phyloP scores from a whole-genome alignment of 768 basidiomycete species.

The Gymnopilus dilepis region DNA sequence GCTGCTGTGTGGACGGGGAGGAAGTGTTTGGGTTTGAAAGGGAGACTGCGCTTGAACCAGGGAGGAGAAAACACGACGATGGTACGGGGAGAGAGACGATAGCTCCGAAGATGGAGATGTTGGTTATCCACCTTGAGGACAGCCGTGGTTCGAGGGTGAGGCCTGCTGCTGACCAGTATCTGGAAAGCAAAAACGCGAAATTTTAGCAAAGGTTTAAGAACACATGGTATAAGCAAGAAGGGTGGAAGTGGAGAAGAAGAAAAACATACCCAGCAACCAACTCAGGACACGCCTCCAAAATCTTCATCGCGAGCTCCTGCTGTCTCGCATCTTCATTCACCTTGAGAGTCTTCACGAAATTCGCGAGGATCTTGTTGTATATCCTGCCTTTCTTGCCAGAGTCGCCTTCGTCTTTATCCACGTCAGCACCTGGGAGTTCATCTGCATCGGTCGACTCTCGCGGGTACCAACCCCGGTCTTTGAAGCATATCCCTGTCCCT shows the following conservation, averaged over 20 bases:
- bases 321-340: slow-evolving; percentile 90
- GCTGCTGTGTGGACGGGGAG: slow-evolving; percentile 39
- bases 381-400: slow-evolving; percentile 45
- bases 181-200: too few species aligned
- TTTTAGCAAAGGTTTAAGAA: too few species aligned
- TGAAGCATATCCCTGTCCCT: slow-evolving; percentile 86
- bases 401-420: neutral
- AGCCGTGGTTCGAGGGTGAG: slow-evolving; percentile 86
- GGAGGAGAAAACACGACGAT: slow-evolving; percentile 60
- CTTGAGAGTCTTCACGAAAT: slow-evolving; percentile 74
- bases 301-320: slow-evolving; percentile 82
- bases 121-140: slow-evolving; percentile 90
- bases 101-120: slow-evolving; percentile 80
- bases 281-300: slow-evolving; percentile 85
- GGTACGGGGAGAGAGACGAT: slow-evolving; percentile 84
- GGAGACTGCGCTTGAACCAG: slow-evolving; percentile 56
- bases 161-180: slow-evolving; percentile 73
- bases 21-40: slow-evolving; percentile 72
- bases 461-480: slow-evolving; percentile 89
- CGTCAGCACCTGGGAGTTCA: slow-evolving; percentile 13
- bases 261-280: slow-evolving; percentile 72
- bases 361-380: slow-evolving; percentile 84
- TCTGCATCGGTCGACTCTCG: slow-evolving; percentile 54
- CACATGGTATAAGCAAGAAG: too few species aligned
- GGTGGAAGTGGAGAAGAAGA: slow-evolving; percentile 1